Evolutionary conservation across 1,284 basidiomycete genomes (phyloP).

Genomic region (Cutaneotrichosporon sp.): DNA sequence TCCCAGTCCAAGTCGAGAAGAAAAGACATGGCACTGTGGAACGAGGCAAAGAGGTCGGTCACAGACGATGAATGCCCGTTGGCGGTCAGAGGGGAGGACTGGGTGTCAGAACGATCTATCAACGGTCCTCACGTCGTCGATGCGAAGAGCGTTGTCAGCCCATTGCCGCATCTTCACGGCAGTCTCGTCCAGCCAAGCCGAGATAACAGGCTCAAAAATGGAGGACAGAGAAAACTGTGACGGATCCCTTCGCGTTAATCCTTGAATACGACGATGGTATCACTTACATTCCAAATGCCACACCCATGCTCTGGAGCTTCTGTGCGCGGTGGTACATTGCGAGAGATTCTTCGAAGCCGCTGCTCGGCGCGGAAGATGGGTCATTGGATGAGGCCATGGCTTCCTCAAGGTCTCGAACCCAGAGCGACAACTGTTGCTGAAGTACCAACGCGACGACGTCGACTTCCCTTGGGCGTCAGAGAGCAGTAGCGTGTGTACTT

Average conservation of each 20-base stretch:
- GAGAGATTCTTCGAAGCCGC: slow-evolving; percentile 85
- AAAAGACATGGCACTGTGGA: slow-evolving; percentile 86
- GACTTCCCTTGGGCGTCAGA: slow-evolving; percentile 59
- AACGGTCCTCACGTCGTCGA: slow-evolving; percentile 68
- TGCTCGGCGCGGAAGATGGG: slow-evolving; percentile 56
- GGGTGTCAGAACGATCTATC: neutral
- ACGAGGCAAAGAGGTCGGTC: slow-evolving; percentile 90
- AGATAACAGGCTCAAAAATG: slow-evolving; percentile 86
- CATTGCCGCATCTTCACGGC: slow-evolving; percentile 89
- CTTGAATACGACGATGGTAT: neutral
- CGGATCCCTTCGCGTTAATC: slow-evolving; percentile 22
- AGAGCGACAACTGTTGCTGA: slow-evolving; percentile 70
- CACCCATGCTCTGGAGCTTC: slow-evolving; percentile 68
- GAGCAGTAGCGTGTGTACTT: slow-evolving; percentile 37
- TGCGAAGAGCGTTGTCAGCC: slow-evolving; percentile 85
- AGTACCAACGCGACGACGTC: slow-evolving; percentile 76
- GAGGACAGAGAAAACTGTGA: slow-evolving; percentile 63
- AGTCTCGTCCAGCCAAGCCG: slow-evolving; percentile 85
- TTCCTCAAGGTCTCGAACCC: slow-evolving; percentile 71
- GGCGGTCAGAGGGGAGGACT: slow-evolving; percentile 77
- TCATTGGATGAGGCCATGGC: slow-evolving; percentile 48
- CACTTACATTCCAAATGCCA: slow-evolving; percentile 61
- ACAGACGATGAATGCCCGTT: slow-evolving; percentile 94
- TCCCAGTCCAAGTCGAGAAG: slow-evolving; percentile 88
- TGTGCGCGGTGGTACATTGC: slow-evolving; percentile 67